Percentiles rank a stretch among this genome's conserved stretches.
Evolutionary conservation across 176 grass and related monocot genomes (phyloP).

Genomic region (Carex scoparia): DNA sequence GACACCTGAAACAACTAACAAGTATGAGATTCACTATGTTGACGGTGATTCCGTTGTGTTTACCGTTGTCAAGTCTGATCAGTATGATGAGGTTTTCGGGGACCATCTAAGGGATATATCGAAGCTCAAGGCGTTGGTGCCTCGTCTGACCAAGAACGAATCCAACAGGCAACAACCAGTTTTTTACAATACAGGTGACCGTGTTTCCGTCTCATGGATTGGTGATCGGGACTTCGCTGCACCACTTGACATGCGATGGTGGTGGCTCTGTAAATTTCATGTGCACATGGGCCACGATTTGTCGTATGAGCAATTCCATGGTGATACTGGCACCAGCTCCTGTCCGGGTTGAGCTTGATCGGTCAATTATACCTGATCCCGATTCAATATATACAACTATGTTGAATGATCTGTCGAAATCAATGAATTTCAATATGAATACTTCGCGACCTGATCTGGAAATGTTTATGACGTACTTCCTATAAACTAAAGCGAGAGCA

Average conservation of each 20-base stretch:
- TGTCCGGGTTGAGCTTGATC: background rate
- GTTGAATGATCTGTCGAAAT: background rate
- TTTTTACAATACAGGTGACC: constrained; percentile 35
- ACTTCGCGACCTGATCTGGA: too few species aligned
- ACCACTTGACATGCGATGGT: constrained; percentile 27
- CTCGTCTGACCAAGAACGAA: constrained; percentile 14
- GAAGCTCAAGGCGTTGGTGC: constrained; percentile 24
- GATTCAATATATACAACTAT: constrained; percentile 6
- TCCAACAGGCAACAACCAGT: background rate
- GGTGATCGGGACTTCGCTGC: constrained; percentile 18
- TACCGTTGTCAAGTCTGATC: constrained; percentile 25
- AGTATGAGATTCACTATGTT: constrained; percentile 32
- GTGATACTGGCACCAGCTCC: background rate
- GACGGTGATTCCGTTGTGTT: constrained; percentile 20
- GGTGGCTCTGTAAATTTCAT: constrained; percentile 21
- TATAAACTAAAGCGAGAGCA: too few species aligned
- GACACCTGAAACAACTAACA: background rate
- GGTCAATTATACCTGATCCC: constrained; percentile 22
- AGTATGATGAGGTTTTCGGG: constrained; percentile 4
- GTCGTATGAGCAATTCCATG: background rate
- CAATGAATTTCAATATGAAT: background rate
- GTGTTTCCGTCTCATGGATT: constrained; percentile 22
- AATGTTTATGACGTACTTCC: too few species aligned
- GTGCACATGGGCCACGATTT: constrained; percentile 24
- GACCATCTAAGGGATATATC: constrained; percentile 20